phyloP scores from a whole-genome alignment of 1,284 basidiomycete species.

The Peniophora sp. region DNA sequence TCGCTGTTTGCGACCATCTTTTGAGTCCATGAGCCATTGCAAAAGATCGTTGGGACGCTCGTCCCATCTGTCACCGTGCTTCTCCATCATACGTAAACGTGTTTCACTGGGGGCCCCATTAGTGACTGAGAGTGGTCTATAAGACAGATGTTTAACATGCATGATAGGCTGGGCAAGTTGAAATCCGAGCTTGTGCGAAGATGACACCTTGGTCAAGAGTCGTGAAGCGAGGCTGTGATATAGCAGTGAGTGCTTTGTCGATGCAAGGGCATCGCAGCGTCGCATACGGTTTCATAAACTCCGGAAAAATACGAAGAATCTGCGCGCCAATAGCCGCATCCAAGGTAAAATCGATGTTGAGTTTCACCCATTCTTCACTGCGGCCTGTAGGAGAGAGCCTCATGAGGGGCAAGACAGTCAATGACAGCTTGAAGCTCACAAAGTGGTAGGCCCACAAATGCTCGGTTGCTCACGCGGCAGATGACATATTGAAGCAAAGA shows the following conservation, averaged over 20 bases:
- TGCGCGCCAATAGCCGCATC: constrained; percentile 13
- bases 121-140: not conserved
- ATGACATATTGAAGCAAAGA: constrained; percentile 13
- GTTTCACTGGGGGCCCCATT: constrained; percentile 7
- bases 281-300: constrained; percentile 9
- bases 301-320: constrained; percentile 14
- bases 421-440: constrained; percentile 11
- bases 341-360: constrained; percentile 13
- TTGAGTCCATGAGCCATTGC: constrained; percentile 36
- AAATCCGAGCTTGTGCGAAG: not conserved
- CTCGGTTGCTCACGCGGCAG: constrained; percentile 16
- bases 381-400: constrained; percentile 9
- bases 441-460: constrained; percentile 18
- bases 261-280: too few species aligned
- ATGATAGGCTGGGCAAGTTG: constrained; percentile 7
- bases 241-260: too few species aligned
- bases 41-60: constrained; percentile 31
- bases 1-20: constrained; percentile 21
- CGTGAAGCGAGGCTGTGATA: constrained; percentile 4
- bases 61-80: constrained; percentile 8
- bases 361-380: constrained; percentile 11
- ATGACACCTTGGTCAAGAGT: constrained; percentile 3
- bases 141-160: too few species aligned
- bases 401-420: not conserved
- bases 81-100: constrained; percentile 10